Conservation (phyloP, 768 basidiomycete species). For the Trichaptum fuscoviolaceum region DNA sequence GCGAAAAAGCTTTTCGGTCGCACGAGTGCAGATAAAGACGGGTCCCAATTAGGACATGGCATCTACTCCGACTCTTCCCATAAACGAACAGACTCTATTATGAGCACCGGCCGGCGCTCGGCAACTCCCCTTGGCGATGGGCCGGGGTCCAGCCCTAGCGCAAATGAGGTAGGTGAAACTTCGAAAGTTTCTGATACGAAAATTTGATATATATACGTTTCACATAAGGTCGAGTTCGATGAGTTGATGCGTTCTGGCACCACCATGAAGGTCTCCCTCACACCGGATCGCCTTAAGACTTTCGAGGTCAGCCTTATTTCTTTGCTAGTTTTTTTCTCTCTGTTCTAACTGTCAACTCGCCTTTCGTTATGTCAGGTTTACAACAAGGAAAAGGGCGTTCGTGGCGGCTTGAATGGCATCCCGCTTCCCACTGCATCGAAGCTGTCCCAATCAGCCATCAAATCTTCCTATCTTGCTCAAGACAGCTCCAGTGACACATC, state of each 20-base stretch:
- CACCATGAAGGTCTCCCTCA: slow-evolving; percentile 94
- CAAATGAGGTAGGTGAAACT: slow-evolving; percentile 1
- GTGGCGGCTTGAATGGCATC: slow-evolving; percentile 14
- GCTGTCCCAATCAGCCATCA: slow-evolving; percentile 5
- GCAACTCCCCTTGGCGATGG: slow-evolving; percentile 2
- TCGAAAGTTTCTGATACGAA: not conserved
- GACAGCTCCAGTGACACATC: slow-evolving; percentile 12
- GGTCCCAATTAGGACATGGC: not conserved
- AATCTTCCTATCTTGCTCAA: slow-evolving; percentile 8
- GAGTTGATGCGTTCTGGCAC: slow-evolving; percentile 83
- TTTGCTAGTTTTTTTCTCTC: slow-evolving; percentile 14
- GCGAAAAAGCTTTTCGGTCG: slow-evolving; percentile 2
- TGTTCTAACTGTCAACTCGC: slow-evolving; percentile 9
- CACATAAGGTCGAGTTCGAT: slow-evolving; percentile 65
- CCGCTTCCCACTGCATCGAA: slow-evolving; percentile 11
- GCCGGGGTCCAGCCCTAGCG: not conserved
- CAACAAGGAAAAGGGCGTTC: slow-evolving; percentile 64
- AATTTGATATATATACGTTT: slow-evolving; percentile 1
- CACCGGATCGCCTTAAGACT: slow-evolving; percentile 86
- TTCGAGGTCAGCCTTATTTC: slow-evolving; percentile 70
- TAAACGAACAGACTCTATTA: slow-evolving; percentile 2
- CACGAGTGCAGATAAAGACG: not conserved
- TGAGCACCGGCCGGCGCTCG: not conserved
- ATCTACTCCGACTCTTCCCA: not conserved
- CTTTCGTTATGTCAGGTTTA: slow-evolving; percentile 40